Percentiles rank a stretch among this genome's conserved stretches.
phyloP scores from a whole-genome alignment of 2,329 filamentous ascomycete species.

The Drechslerella coelobrocha region DNA sequence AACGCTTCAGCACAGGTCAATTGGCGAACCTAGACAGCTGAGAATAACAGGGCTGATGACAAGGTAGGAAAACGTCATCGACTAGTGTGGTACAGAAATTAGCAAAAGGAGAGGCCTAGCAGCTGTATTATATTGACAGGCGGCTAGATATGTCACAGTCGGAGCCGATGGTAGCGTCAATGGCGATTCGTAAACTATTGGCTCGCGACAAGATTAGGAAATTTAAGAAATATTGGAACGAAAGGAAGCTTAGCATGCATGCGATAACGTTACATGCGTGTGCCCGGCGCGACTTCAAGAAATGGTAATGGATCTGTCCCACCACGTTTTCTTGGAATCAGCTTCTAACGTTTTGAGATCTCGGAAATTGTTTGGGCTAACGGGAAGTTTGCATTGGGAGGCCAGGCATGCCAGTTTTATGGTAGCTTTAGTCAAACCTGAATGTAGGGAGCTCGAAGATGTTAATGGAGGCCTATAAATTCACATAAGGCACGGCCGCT shows the following conservation, averaged over 20 bases:
- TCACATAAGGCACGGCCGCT: not conserved
- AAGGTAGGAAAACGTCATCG: conserved; percentile 25
- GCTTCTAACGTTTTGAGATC: conserved; percentile 9
- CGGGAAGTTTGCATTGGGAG: conserved; percentile 4
- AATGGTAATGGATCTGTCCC: conserved; percentile 17
- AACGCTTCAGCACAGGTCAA: not conserved
- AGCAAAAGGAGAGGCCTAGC: not conserved
- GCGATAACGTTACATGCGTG: conserved; percentile 30
- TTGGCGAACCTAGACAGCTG: not conserved
- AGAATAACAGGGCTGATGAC: conserved; percentile 21
- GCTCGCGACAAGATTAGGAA: not conserved
- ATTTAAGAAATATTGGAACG: conserved; percentile 1
- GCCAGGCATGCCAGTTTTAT: not conserved
- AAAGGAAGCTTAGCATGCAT: conserved; percentile 29
- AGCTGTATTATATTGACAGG: conserved; percentile 10
- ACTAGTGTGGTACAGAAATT: conserved; percentile 4
- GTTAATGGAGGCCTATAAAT: not conserved
- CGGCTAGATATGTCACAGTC: conserved; percentile 9
- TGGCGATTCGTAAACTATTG: not conserved
- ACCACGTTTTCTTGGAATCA: conserved; percentile 23
- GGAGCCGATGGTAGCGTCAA: conserved; percentile 12
- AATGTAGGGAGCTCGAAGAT: not conserved
- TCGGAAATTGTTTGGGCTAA: conserved; percentile 26
- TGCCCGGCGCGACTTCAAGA: conserved; percentile 23
- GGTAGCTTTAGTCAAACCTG: not conserved